Conservation (phyloP, 2,329 filamentous ascomycete species). For the Graphium sp. region DNA sequence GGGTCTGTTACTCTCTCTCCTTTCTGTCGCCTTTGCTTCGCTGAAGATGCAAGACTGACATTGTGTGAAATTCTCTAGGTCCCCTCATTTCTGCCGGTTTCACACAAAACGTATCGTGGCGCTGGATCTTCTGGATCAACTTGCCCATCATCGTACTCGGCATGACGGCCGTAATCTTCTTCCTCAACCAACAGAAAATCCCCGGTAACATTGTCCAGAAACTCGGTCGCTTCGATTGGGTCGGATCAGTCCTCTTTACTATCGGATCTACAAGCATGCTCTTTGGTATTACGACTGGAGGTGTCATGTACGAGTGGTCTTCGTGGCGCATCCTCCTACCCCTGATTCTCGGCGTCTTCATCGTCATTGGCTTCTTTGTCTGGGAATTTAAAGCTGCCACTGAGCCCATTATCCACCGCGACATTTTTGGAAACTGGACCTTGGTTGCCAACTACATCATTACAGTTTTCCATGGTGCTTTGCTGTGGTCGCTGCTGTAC, state of each 20-base stretch:
- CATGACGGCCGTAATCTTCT: conserved; percentile 9
- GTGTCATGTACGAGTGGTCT: conserved; percentile 47
- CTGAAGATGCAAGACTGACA: too few relatives aligned
- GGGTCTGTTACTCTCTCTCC: too few relatives aligned
- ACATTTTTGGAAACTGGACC: conserved; percentile 28
- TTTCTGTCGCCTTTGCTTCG: too few relatives aligned
- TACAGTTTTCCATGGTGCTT: conserved; percentile 39
- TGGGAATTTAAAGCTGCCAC: conserved; percentile 33
- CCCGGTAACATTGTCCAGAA: conserved; percentile 8
- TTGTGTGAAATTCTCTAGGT: too few relatives aligned
- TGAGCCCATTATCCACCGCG: conserved; percentile 29
- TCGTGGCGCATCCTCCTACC: conserved; percentile 46
- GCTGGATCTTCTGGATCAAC: conserved; percentile 19
- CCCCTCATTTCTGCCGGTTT: conserved; percentile 12
- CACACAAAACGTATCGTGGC: conserved; percentile 9
- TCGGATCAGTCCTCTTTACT: conserved; percentile 44
- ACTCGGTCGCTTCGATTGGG: conserved; percentile 34
- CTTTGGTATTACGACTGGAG: conserved; percentile 33
- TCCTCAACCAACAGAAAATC: conserved; percentile 10
- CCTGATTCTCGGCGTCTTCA: conserved; percentile 33
- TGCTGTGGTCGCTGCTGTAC: conserved; percentile 36
- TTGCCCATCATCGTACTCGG: conserved; percentile 13
- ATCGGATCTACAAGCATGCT: conserved; percentile 32
- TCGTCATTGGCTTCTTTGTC: conserved; percentile 31
- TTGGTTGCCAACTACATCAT: conserved; percentile 29